Evolutionary conservation across 306 rosid species (phyloP).

Genomic region (Rubus parviflorus): DNA sequence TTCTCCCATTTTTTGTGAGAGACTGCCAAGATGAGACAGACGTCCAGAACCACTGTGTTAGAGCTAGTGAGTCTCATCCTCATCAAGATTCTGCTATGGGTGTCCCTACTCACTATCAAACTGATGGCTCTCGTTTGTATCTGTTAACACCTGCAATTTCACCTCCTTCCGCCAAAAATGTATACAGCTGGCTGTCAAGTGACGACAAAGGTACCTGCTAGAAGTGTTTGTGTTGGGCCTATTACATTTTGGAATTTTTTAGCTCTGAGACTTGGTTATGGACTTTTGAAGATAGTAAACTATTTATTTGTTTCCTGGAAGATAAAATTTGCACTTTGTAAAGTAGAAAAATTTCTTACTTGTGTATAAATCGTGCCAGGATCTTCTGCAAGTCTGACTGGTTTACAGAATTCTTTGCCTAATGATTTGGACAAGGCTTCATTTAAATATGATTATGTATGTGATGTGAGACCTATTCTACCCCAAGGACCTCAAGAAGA

Average conservation of each 20-base stretch:
- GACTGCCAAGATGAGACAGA: slow-evolving; percentile 36
- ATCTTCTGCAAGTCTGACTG: slow-evolving; percentile 34
- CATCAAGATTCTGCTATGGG: slow-evolving; percentile 40
- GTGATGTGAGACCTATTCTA: slow-evolving; percentile 35
- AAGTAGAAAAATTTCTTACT: slow-evolving; percentile 17
- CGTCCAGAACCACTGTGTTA: slow-evolving; percentile 30
- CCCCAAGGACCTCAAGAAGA: slow-evolving; percentile 27
- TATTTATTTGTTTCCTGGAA: slow-evolving; percentile 8
- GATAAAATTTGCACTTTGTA: slow-evolving; percentile 8
- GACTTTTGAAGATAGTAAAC: slow-evolving; percentile 21
- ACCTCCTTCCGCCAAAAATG: slow-evolving; percentile 70
- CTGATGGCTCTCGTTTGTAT: slow-evolving; percentile 73
- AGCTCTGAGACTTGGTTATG: slow-evolving; percentile 15
- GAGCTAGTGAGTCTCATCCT: slow-evolving; percentile 28
- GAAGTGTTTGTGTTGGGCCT: slow-evolving; percentile 18
- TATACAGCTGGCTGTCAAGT: slow-evolving; percentile 61
- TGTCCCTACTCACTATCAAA: slow-evolving; percentile 62
- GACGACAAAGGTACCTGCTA: slow-evolving; percentile 50
- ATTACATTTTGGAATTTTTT: slow-evolving; percentile 17
- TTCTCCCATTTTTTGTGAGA: slow-evolving; percentile 51
- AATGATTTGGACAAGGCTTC: slow-evolving; percentile 33
- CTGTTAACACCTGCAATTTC: slow-evolving; percentile 61
- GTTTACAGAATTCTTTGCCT: slow-evolving; percentile 31
- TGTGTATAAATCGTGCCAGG: slow-evolving; percentile 19
- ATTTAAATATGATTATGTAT: slow-evolving; percentile 34